Evolutionary conservation across 805 yeast species (phyloP), one percentile per base, ranked within the genome.

Genomic region (Pichia paraexigua): DNA sequence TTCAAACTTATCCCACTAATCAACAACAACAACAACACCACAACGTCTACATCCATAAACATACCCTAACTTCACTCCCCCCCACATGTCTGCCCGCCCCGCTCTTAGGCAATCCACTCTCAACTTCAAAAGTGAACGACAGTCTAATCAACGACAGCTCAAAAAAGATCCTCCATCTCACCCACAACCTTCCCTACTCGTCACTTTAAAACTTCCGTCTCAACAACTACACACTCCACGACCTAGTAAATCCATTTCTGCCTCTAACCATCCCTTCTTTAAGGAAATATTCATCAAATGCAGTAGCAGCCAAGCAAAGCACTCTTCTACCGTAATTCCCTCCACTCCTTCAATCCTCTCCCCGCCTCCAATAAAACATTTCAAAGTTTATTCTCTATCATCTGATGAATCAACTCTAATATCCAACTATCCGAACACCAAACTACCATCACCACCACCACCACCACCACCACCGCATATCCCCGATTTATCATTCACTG

Each of bases 261-360:
- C 45, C 22, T 20, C 53, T 1, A 40, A 50, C 12, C 58, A 55
- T 49, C 58, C 58, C 11, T 55, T 55, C 22, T 55, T 55, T 17
- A 48, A 53, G 30, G 52, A 48, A 24, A 25, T 55, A 17, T 44
- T 25, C 2, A 41, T 47, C 41, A 42, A 24, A 13, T 18, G 41
- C 9, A 30, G 35, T 18, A 30, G 25, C 24, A 45, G 21, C n/a
- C n/a, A 39, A 15, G 17, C 22, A 9, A 30, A 30, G 3, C 35
- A 32, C 7, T 10, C 13, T 22, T 17, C 20, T 9, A 17, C 12
- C 12, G 3, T 12, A 28, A 11, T 15, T 10, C 11, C 39, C 20
- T 17, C 39, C 11, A 17, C 39, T 2, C 1, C 37, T 32, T 32
- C 37, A 3, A 32, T 32, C 37, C 37, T 15, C n/a, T 15, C 5